Base-by-base conservation (phyloP, 257 asterid genomes). In the Scutellaria barbata region DNA sequence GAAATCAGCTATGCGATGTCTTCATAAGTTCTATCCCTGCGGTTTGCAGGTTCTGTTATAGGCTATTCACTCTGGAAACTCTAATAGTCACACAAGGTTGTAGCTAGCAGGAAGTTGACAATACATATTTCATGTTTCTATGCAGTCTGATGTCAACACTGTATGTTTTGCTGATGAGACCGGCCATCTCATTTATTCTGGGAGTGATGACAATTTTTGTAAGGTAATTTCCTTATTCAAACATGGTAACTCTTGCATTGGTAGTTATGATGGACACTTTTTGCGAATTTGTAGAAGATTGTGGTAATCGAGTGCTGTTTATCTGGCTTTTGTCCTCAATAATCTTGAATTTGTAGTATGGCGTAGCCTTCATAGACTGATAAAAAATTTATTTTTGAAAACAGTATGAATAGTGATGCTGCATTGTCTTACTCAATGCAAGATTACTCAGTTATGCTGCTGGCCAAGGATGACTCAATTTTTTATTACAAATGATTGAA, bases 101-200 rank as follows among this genome's bases (percentile, higher is more conserved):
- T 14, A 1, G 10, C 33, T 11, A 45, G 51, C 51, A 45, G 18
- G 18, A 48, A 13, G 20, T 48, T 48, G 54, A 48, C 61, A 10
- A n/a, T 59, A 20, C 41, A 10, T 16, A 40, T 53, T 74, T 54
- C 56, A 48, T 58, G 7, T 57, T 69, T 48, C 56, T 54, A 57
- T 81, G 84, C 92, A 92, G 96, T 81, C 95, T 52, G 97, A 92
- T 80, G 96, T 92, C 74, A 92, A 92, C 77, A 73, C 92, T 0
- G 97, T 92, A 16, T 89, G 97, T 76, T 92, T 92, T 82, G 97
- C 90, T 63, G 97, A 92, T 79, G 97, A 87, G 77, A 85, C 89
- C 69, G 88, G 95, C 55, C 87, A 86, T 74, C 91, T 92, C 39
- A 87, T 92, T 60, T 92, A 86, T 78, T 92, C 97, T 37, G 97